These are phyloP conservation scores for Candida mattraensis DNA, from an alignment of 805 yeast genomes.

Conservation along the genomic window DNA sequence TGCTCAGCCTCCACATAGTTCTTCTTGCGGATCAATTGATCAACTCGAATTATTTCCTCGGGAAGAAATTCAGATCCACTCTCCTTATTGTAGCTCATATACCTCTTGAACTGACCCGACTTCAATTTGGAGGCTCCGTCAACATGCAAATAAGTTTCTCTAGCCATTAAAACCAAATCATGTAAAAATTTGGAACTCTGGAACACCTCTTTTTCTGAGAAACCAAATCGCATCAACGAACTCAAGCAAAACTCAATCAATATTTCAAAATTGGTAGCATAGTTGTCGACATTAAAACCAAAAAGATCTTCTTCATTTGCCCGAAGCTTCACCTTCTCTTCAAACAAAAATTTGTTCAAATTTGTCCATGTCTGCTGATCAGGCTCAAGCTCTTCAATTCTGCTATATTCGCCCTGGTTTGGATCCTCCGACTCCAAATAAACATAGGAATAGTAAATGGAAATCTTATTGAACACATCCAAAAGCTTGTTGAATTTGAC, in stretches of 20 bases:
- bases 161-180: constrained; percentile 24
- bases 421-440: constrained; percentile 36
- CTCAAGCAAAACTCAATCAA: constrained; percentile 20
- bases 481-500: constrained; percentile 44
- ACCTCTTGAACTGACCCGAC: constrained; percentile 12
- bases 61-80: constrained; percentile 13
- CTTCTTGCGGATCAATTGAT: constrained; percentile 19
- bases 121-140: constrained; percentile 7
- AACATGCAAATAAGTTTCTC: constrained; percentile 23
- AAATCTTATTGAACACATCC: constrained; percentile 43
- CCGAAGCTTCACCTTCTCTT: constrained; percentile 24
- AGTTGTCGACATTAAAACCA: constrained; percentile 15
- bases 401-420: constrained; percentile 23
- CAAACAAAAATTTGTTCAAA: constrained; percentile 35
- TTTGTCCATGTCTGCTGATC: constrained; percentile 43
- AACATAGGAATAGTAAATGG: constrained; percentile 39
- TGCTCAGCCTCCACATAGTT: constrained; percentile 40
- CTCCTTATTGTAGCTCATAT: constrained; percentile 4
- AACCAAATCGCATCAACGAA: constrained; percentile 21
- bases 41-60: constrained; percentile 14
- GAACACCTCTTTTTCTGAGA: constrained; percentile 23
- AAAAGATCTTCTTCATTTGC: constrained; percentile 18
- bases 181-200: constrained; percentile 19
- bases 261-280: constrained; percentile 29
- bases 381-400: constrained; percentile 37